Percentiles rank a stretch among this genome's conserved stretches.
Evolutionary conservation across 1,284 basidiomycete species (phyloP).

Genomic region (Cryptococcus wingfieldii): DNA sequence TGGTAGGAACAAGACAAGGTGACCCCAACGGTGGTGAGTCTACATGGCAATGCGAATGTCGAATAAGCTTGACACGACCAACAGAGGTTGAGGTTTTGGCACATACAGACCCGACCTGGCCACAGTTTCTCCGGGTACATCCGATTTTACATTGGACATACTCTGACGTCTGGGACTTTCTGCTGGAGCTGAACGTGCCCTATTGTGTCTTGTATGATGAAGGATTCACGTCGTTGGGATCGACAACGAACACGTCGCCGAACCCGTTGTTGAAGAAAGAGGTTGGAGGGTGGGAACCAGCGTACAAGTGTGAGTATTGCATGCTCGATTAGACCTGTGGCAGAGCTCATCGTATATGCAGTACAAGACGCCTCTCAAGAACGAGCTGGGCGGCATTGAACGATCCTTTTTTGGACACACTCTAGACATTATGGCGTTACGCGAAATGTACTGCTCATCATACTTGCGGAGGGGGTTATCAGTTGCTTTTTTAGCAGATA

Average conservation of each 20-base stretch:
- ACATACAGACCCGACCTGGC: constrained; percentile 84
- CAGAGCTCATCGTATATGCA: constrained; percentile 8
- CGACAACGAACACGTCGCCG: constrained; percentile 86
- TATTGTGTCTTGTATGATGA: constrained; percentile 89
- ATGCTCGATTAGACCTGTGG: neutral
- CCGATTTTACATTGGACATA: constrained; percentile 96
- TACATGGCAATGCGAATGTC: neutral
- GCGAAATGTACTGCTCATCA: no score
- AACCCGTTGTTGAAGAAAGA: constrained; percentile 69
- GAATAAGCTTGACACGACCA: neutral
- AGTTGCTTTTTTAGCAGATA: no score
- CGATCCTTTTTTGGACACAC: neutral
- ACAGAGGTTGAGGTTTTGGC: constrained; percentile 63
- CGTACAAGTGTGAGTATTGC: constrained; percentile 35
- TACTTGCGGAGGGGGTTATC: no score
- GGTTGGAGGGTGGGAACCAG: constrained; percentile 31
- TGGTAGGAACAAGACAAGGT: constrained; percentile 79
- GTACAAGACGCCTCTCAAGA: constrained; percentile 67
- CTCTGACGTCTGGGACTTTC: constrained; percentile 80
- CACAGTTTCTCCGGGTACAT: constrained; percentile 82
- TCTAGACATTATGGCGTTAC: neutral
- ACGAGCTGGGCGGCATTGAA: constrained; percentile 53
- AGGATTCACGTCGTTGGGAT: constrained; percentile 92
- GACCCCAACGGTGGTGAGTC: constrained; percentile 84
- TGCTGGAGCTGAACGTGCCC: constrained; percentile 68